phyloP scores from a whole-genome alignment of 345 rosid genomes.

The Hibiscus mutabilis region DNA sequence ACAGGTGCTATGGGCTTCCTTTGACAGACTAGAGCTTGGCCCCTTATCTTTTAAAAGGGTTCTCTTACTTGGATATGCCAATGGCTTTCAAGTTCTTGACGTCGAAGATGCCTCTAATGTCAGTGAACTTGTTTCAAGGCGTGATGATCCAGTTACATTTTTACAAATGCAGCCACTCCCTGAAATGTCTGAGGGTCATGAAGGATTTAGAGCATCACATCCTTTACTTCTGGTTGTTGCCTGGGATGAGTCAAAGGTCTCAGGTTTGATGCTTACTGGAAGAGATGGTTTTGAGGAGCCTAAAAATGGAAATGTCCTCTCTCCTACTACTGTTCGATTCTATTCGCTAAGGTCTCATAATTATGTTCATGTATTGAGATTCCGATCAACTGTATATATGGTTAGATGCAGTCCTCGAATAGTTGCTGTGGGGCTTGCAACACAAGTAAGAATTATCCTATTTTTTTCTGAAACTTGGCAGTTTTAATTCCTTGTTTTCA shows the following conservation, averaged over 20 bases:
- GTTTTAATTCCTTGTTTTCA: neutral
- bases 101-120: slow-evolving; percentile 86
- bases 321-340: too few relatives aligned
- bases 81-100: slow-evolving; percentile 94
- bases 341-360: slow-evolving; percentile 74
- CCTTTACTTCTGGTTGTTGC: slow-evolving; percentile 79
- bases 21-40: slow-evolving; percentile 72
- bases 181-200: slow-evolving; percentile 28
- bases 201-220: slow-evolving; percentile 66
- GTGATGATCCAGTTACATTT: slow-evolving; percentile 83
- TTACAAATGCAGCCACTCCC: slow-evolving; percentile 86
- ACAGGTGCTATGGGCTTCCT: slow-evolving; percentile 96
- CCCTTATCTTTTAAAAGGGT: slow-evolving; percentile 50
- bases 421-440: slow-evolving; percentile 81
- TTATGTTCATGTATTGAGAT: slow-evolving; percentile 82
- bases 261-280: neutral
- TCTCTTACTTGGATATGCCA: slow-evolving; percentile 87
- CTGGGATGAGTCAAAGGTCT: slow-evolving; percentile 46
- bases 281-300: neutral
- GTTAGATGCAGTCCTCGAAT: slow-evolving; percentile 85
- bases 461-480: neutral
- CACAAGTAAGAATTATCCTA: slow-evolving; percentile 57
- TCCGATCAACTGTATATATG: slow-evolving; percentile 81
- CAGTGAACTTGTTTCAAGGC: slow-evolving; percentile 69
- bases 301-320: neutral